phyloP scores from a whole-genome alignment of 2,329 filamentous ascomycete genomes.

The Ophiocordyceps camponoti-saundersi region DNA sequence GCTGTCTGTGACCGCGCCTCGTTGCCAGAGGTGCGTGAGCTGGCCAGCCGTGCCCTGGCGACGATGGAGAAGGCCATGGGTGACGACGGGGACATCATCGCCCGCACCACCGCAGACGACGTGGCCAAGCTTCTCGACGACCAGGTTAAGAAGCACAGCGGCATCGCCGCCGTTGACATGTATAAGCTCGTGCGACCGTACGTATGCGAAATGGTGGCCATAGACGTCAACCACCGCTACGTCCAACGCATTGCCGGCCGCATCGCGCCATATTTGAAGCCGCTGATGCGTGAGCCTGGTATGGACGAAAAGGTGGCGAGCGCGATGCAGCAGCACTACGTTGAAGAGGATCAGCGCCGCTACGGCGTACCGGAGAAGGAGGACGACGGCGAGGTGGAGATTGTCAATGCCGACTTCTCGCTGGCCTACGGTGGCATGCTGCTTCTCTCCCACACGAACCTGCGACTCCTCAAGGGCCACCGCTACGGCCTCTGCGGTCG shows the following conservation, averaged over 20 bases:
- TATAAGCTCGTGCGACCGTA: slow-evolving; percentile 57
- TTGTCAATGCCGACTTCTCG: slow-evolving; percentile 96
- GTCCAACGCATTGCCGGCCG: slow-evolving; percentile 53
- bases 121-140: slow-evolving; percentile 59
- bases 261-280: slow-evolving; percentile 59
- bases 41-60: slow-evolving; percentile 63
- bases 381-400: slow-evolving; percentile 83
- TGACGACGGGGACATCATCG: slow-evolving; percentile 46
- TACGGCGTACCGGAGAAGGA: slow-evolving; percentile 73
- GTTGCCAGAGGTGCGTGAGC: slow-evolving; percentile 82
- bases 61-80: slow-evolving; percentile 93
- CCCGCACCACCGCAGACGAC: slow-evolving; percentile 54
- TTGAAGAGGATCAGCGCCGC: slow-evolving; percentile 74
- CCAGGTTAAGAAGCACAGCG: slow-evolving; percentile 55
- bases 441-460: slow-evolving; percentile 85
- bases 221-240: slow-evolving; percentile 73
- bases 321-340: slow-evolving; percentile 59
- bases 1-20: slow-evolving; percentile 74
- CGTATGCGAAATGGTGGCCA: slow-evolving; percentile 68
- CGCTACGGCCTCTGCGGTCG: slow-evolving; percentile 93
- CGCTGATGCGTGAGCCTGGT: slow-evolving; percentile 45
- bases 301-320: slow-evolving; percentile 48
- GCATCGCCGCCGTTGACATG: slow-evolving; percentile 42
- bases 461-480: slow-evolving; percentile 88
- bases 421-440: slow-evolving; percentile 97